Base-by-base conservation (phyloP, 768 basidiomycete species). In the Tricholoma furcatifolium region DNA sequence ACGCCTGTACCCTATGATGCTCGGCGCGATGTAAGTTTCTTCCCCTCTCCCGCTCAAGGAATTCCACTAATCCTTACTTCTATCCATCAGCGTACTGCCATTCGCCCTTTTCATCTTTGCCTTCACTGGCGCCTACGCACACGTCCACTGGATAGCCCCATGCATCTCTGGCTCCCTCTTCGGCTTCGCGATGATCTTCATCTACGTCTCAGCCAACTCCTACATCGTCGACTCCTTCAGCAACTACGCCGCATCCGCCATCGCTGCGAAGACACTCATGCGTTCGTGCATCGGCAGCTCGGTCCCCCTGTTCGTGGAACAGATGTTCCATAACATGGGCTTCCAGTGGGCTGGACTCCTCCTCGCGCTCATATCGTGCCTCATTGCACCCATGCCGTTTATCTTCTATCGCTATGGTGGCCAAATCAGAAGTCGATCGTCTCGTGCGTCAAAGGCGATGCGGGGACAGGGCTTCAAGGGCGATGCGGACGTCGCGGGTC, bases 171-270 rank as follows among this genome's bases (percentile, higher is more conserved):
- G 73, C 17, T 62, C 62, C 35, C 50, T 74, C 30, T 73, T 74
- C 53, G 74, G 74, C 15, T 67, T 73, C 52, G 67, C 69, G 43
- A 70, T 75, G 67, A 70, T 73, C 56, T 59, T 74, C 51, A 54
- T 75, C 54, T 76, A 75, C 63, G 65, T 74, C 58, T 68, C 71
- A 34, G 70, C 70, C 21, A 72, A 74, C 58, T 73, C 71, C 2
- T 75, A 74, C 63, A 74, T 76, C 65, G 66, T 75, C 53, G 74
- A 75, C 61, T 69, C 68, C 15, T 74, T 71, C 63, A 67, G 62
- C 58, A 55, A 59, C 42, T 75, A 65, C 57, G 75, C 75, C 10
- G 73, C 78, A 1, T 71, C 70, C 12, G 76, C 76, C 4, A 70
- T 77, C 53, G 73, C 75, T 1, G 74, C 74, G 6, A 74, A 73